Evolutionary conservation across 305 asterid genomes (phyloP).

Genomic region (Coffea humblotiana): DNA sequence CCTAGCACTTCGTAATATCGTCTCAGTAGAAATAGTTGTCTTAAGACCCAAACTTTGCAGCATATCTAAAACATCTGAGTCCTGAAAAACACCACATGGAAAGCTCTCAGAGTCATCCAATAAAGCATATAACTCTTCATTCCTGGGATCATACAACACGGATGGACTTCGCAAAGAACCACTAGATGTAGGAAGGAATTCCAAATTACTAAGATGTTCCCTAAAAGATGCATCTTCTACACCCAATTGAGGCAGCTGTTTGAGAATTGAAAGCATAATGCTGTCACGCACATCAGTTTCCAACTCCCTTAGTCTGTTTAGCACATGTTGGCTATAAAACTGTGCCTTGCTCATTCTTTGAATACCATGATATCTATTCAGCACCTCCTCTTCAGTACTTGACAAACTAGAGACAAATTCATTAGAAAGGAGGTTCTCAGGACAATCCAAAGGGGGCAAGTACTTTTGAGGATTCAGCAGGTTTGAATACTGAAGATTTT

Average conservation of each 20-base stretch:
- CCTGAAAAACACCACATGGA: constrained; percentile 69
- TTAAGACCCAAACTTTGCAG: constrained; percentile 91
- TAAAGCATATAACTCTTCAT: constrained; percentile 82
- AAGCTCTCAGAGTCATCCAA: constrained; percentile 83
- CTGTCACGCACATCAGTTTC: constrained; percentile 63
- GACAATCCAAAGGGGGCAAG: constrained; percentile 78
- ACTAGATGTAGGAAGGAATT: constrained; percentile 69
- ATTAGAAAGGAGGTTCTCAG: constrained; percentile 57
- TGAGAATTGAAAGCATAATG: constrained; percentile 79
- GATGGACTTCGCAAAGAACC: constrained; percentile 72
- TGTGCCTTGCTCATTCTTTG: constrained; percentile 78
- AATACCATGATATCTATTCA: constrained; percentile 67
- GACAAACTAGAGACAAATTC: constrained; percentile 63
- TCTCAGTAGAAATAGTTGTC: constrained; percentile 75
- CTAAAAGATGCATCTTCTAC: constrained; percentile 67
- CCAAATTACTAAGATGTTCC: constrained; percentile 61
- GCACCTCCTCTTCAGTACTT: constrained; percentile 70
- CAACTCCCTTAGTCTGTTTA: constrained; percentile 54
- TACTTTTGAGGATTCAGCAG: constrained; percentile 73
- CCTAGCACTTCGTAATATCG: constrained; percentile 83
- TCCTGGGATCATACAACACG: constrained; percentile 82
- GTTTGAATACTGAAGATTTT: constrained; percentile 63
- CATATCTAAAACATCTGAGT: constrained; percentile 71
- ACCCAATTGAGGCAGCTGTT: constrained; percentile 83
- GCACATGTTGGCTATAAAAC: constrained; percentile 64